Conservation (phyloP, 495 filamentous ascomycete species). For the Hypoxylon subgilvum region DNA sequence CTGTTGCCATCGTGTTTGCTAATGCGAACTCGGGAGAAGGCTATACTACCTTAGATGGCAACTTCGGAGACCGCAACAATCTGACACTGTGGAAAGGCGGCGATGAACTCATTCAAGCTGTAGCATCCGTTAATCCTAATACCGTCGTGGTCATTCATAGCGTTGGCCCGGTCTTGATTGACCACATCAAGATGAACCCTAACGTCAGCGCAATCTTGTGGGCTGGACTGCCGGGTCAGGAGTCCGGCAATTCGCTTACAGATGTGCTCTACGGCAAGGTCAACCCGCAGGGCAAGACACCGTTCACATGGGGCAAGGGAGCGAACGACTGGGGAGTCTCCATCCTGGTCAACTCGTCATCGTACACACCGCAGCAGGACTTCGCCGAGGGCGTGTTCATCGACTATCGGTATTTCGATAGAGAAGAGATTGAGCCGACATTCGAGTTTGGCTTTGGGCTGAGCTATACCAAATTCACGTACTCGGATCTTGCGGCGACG, state of each 20-base stretch:
- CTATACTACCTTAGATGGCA: slow-evolving; percentile 62
- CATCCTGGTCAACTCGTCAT: slow-evolving; percentile 44
- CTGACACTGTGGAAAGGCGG: slow-evolving; percentile 59
- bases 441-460: slow-evolving; percentile 61
- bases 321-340: slow-evolving; percentile 56
- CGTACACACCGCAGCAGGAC: slow-evolving; percentile 42
- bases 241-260: slow-evolving; percentile 59
- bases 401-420: slow-evolving; percentile 61
- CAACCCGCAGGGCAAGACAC: slow-evolving; percentile 60
- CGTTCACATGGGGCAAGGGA: slow-evolving; percentile 60
- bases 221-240: slow-evolving; percentile 61
- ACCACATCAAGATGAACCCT: slow-evolving; percentile 55
- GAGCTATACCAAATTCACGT: slow-evolving; percentile 54
- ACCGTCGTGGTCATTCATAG: slow-evolving; percentile 64
- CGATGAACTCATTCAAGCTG: slow-evolving; percentile 56
- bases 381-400: slow-evolving; percentile 59
- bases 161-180: slow-evolving; percentile 56
- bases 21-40: slow-evolving; percentile 63
- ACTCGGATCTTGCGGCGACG: slow-evolving; percentile 37
- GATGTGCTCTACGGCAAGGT: slow-evolving; percentile 59
- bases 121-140: slow-evolving; percentile 56
- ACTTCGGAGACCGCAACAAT: slow-evolving; percentile 61
- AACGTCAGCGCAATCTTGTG: slow-evolving; percentile 65
- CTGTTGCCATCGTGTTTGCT: slow-evolving; percentile 62
- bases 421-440: slow-evolving; percentile 49